phyloP scores from a whole-genome alignment of 2,329 filamentous ascomycete genomes.

The Aureobasidium uvarum region DNA sequence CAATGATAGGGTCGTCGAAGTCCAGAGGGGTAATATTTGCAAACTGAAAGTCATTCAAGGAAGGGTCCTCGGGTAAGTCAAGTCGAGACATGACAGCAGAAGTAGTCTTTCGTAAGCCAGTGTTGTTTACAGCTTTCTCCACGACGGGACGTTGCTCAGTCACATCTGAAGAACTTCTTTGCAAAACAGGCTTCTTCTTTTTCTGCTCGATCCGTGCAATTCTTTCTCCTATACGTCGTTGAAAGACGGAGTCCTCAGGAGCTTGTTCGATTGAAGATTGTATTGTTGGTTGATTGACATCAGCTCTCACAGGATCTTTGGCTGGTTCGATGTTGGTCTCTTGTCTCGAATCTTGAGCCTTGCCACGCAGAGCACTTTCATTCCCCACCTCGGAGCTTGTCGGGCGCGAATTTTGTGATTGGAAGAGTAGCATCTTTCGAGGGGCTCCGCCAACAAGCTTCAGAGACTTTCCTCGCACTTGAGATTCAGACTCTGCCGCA shows the following conservation, averaged over 20 bases:
- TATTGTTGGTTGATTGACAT: not conserved
- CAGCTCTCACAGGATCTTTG: not conserved
- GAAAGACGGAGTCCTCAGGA: slow-evolving; percentile 28
- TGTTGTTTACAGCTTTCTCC: not conserved
- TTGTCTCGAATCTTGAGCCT: not conserved
- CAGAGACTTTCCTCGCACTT: slow-evolving; percentile 37
- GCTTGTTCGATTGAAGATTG: not conserved
- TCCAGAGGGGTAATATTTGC: not conserved
- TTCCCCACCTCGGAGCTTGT: not conserved
- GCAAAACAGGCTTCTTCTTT: slow-evolving; percentile 24
- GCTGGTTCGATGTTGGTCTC: not conserved
- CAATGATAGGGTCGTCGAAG: slow-evolving; percentile 3
- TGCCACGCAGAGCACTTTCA: not conserved
- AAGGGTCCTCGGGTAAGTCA: slow-evolving; percentile 25
- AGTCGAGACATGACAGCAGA: not conserved
- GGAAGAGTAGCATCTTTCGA: slow-evolving; percentile 46
- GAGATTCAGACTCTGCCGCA: not conserved
- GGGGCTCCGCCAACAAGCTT: slow-evolving; percentile 42
- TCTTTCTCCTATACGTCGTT: slow-evolving; percentile 34
- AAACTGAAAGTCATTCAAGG: slow-evolving; percentile 7
- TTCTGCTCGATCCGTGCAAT: slow-evolving; percentile 36
- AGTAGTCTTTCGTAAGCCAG: slow-evolving; percentile 14
- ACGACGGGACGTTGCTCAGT: slow-evolving; percentile 8
- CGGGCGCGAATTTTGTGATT: slow-evolving; percentile 35
- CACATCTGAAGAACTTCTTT: slow-evolving; percentile 20